A percentile compares a stretch with the other conserved stretches of the same genome.
Conservation (phyloP, 202 grass and related monocot genomes). For the Setaria viridis region DNA sequence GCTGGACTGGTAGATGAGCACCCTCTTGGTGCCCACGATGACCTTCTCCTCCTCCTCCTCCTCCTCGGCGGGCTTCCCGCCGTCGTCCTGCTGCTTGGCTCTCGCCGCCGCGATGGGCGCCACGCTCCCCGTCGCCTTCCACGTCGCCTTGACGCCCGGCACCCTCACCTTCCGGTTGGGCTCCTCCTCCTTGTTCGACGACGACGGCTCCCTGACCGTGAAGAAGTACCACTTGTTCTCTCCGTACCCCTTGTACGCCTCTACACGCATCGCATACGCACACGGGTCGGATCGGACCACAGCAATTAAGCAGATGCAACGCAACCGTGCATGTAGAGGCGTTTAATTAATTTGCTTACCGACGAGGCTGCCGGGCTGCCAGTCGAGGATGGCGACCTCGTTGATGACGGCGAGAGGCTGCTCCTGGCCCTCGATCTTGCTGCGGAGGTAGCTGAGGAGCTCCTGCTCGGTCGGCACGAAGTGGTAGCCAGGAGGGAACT, state of each 20-base stretch:
- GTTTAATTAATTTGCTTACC: constrained; percentile 15
- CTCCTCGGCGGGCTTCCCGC: too few relatives aligned
- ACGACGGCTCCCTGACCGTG: background rate
- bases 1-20: constrained; percentile 31
- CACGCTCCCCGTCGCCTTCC: constrained; percentile 40
- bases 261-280: background rate
- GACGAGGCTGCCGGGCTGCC: constrained; percentile 30
- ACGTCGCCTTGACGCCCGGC: background rate
- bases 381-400: constrained; percentile 26
- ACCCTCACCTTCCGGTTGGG: constrained; percentile 34
- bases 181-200: constrained; percentile 28
- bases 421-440: constrained; percentile 25
- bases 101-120: background rate
- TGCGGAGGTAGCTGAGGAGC: constrained; percentile 40
- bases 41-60: background rate
- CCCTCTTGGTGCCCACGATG: constrained; percentile 22
- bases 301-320: too few relatives aligned
- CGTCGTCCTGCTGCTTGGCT: background rate
- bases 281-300: too few relatives aligned
- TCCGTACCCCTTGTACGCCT: constrained; percentile 17
- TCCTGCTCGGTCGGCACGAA: constrained; percentile 31
- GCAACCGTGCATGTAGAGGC: too few relatives aligned
- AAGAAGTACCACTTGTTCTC: constrained; percentile 50
- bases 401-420: constrained; percentile 28
- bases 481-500: constrained; percentile 26